Conservation (phyloP, 75 land plant genomes). For the Pinus taeda region DNA sequence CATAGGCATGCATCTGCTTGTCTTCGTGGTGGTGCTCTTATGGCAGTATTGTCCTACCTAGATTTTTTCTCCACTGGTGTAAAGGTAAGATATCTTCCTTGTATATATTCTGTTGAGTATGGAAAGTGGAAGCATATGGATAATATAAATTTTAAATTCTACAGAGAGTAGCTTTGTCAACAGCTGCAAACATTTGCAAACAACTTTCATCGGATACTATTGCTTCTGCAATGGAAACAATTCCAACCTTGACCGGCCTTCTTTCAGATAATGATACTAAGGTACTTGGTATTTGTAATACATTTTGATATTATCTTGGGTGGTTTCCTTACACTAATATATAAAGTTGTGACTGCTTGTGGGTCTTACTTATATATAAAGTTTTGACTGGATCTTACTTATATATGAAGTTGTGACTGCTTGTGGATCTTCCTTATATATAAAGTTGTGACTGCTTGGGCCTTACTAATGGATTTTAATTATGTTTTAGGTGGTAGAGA, state of each 20-base stretch:
- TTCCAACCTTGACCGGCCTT: slow-evolving; percentile 62
- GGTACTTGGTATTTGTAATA: slow-evolving; percentile 3
- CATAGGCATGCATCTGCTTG: slow-evolving; percentile 20
- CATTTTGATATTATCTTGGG: neutral
- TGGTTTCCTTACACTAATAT: neutral
- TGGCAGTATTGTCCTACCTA: slow-evolving; percentile 20
- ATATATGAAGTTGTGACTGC: neutral
- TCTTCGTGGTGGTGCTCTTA: slow-evolving; percentile 19
- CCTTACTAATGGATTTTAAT: neutral
- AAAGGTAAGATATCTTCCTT: slow-evolving; percentile 8
- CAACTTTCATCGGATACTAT: slow-evolving; percentile 52
- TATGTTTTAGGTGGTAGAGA: slow-evolving; percentile 55
- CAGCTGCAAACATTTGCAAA: slow-evolving; percentile 72
- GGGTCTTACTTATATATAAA: neutral
- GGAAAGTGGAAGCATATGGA: neutral
- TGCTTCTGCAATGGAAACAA: slow-evolving; percentile 43
- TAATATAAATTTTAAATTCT: slow-evolving; percentile 2
- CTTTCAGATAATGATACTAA: slow-evolving; percentile 62
- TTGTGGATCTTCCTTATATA: neutral
- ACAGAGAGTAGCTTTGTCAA: slow-evolving; percentile 75
- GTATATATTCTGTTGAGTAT: neutral
- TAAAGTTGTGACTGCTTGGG: neutral
- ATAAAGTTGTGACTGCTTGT: neutral
- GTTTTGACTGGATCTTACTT: neutral
- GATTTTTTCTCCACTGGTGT: slow-evolving; percentile 30